Base-by-base conservation (phyloP, 176 grass and related monocot genomes). In the Ampelocalamus luodianensis region DNA sequence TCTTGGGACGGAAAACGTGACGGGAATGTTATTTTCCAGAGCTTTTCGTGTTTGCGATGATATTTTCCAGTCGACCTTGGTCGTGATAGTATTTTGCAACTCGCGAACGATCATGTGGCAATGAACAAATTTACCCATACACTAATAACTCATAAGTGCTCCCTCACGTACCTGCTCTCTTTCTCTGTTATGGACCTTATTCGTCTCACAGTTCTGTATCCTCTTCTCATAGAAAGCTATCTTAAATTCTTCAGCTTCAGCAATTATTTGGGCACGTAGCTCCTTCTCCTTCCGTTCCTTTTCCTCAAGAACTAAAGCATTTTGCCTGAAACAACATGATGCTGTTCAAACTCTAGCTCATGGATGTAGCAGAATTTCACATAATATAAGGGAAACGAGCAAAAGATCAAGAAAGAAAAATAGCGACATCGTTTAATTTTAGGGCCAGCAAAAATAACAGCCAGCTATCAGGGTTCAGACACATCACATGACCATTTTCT, bases 191-290 rank as follows among this genome's bases (percentile, higher is more conserved):
- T 93, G 83, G 16, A 90, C 63, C 77, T 83, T 90, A 82, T 93
- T 95, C 0, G 75, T 63, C 65, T 68, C 91, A 85, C 90, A 78
- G 61, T 90, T 93, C 46, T 92, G 71, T 87, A 90, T 89, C 76
- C 93, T 90, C 87, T 98, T 98, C 91, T 98, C 93, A 12, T 87
- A 85, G 44, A 95, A 98, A 36, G 91, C 87, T 87, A 44, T 82
- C 89, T 95, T 98, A 70, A 90, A 98, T 66, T 93, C 89, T 74
- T 98, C 96, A 37, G 93, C 96, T 93, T 98, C 93, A 71, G 71
- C 69, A 80, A 98, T 70, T 74, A 98, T 95, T 85, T 93, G 85
- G 68, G 82, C 85, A 0, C 89, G 93, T 7, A 95, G 76, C 87
- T 98, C 96, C 85, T 93, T 95, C 69, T 95, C 96, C 43, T 37